A percentile compares a stretch with the other conserved stretches of the same genome.
Evolutionary conservation across 2,329 filamentous ascomycete genomes (phyloP).

Genomic region (Botrytis sinoallii): DNA sequence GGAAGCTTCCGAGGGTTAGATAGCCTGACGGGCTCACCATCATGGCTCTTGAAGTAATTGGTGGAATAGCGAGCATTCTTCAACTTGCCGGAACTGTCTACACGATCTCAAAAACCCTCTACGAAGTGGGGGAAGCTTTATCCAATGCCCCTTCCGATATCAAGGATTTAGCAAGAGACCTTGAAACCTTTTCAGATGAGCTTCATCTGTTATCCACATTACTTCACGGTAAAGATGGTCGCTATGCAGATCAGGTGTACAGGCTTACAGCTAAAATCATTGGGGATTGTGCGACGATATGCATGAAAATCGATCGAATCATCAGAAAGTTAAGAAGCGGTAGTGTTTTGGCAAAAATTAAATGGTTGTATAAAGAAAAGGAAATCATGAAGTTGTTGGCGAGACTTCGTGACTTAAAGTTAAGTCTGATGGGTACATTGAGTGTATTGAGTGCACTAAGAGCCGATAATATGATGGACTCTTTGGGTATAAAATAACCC

Average conservation of each 20-base stretch:
- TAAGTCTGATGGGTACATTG: constrained; percentile 25
- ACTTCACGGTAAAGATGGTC: constrained; percentile 22
- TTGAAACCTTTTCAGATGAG: constrained; percentile 25
- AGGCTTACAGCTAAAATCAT: constrained; percentile 27
- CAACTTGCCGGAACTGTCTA: constrained; percentile 25
- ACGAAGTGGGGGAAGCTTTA: constrained; percentile 24
- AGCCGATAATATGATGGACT: constrained; percentile 25
- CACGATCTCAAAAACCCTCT: constrained; percentile 24
- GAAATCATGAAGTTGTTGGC: constrained; percentile 25
- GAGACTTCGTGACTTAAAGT: constrained; percentile 26
- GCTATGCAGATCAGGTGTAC: constrained; percentile 24
- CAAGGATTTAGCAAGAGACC: constrained; percentile 25
- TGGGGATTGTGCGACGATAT: constrained; percentile 27
- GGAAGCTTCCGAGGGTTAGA: not conserved
- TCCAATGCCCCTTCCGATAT: constrained; percentile 27
- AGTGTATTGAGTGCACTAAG: constrained; percentile 22
- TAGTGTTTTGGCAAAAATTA: constrained; percentile 22
- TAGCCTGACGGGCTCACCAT: not conserved
- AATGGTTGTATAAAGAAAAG: constrained; percentile 30
- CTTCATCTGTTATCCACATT: constrained; percentile 22
- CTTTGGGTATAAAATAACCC: constrained; percentile 20
- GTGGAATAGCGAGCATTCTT: constrained; percentile 23
- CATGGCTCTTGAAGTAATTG: constrained; percentile 24
- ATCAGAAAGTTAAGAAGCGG: constrained; percentile 22
- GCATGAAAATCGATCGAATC: constrained; percentile 24